Percentiles rank a stretch among this genome's conserved stretches.
Conservation (phyloP, 768 basidiomycete genomes). For the Serendipita sp. region DNA sequence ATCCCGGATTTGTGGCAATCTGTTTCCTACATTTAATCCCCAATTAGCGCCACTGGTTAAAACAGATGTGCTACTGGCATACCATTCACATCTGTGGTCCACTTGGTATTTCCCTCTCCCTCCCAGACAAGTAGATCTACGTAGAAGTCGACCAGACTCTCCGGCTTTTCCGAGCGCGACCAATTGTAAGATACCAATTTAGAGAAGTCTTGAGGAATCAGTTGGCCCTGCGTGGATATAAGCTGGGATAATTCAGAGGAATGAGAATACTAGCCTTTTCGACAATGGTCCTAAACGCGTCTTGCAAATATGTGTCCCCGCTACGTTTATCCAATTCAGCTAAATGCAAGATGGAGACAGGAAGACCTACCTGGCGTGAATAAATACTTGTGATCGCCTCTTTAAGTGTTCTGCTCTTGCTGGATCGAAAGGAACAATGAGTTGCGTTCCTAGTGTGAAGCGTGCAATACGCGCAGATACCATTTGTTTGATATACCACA, state of each 20-base stretch:
- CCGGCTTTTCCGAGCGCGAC: neutral
- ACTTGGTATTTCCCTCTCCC: neutral
- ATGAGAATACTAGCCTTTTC: neutral
- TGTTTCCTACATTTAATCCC: too few species aligned
- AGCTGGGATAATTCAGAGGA: neutral
- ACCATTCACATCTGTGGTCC: neutral
- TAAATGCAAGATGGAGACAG: too few species aligned
- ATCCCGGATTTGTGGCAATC: too few species aligned
- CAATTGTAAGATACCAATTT: neutral
- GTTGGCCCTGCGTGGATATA: neutral
- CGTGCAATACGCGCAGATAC: neutral
- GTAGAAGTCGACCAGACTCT: neutral
- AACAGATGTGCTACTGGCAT: neutral
- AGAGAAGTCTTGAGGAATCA: neutral
- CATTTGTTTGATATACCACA: conserved; percentile 2
- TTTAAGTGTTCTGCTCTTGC: neutral
- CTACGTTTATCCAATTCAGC: too few species aligned
- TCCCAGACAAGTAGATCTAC: neutral
- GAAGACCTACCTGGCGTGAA: neutral
- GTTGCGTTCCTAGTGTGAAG: neutral
- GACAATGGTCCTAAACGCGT: neutral
- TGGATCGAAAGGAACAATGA: neutral
- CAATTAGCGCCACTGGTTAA: too few species aligned
- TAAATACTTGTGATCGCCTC: neutral
- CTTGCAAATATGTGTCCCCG: neutral